Conservation (phyloP, 306 rosid species). For the apple (Malus domestica) region ASM211411v1 NC_041789.1:26339501-26340000, state of each 20-base stretch:
- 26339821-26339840: too few species aligned
- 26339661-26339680: not conserved
- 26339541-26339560: slow-evolving; percentile 72
- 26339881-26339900: too few species aligned
- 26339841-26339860: too few species aligned
- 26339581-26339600: slow-evolving; percentile 1
- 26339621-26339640: not conserved
- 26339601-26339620: slow-evolving; percentile 2
- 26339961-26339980: too few species aligned
- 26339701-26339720: not conserved
- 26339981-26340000: not conserved
- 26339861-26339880: too few species aligned
- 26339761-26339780: too few species aligned
- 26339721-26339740: not conserved
- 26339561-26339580: slow-evolving; percentile 12
- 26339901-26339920: not conserved
- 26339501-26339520: slow-evolving; percentile 97
- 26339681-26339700: not conserved
- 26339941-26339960: not conserved
- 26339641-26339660: not conserved
- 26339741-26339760: not conserved
- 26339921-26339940: not conserved
- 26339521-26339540: slow-evolving; percentile 88
- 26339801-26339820: too few species aligned
- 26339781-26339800: too few species aligned